Base-by-base conservation (phyloP, 495 filamentous ascomycete species). In the Hypoxylon intermedium region DNA sequence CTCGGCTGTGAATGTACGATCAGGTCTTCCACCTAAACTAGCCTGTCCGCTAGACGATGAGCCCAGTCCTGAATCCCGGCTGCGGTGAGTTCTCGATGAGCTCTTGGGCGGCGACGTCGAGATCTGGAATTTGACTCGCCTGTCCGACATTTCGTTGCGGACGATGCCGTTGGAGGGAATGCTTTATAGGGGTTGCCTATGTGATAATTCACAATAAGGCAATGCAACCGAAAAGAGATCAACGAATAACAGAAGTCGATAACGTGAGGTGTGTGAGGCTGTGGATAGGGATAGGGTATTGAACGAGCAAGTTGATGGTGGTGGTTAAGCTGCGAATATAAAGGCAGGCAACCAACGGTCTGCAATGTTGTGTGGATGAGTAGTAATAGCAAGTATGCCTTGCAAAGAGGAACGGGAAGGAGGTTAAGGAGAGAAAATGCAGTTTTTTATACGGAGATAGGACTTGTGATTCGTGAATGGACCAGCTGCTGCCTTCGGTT, bases 11-110 rank as follows among this genome's bases (percentile, higher is more conserved):
- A 72, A 72, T 53, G 52, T 60, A 34, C 68, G 67, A 44, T 72
- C 69, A 63, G 58, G 61, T 67, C 62, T 70, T 50, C 67, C 67
- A 43, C 67, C 66, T 26, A 60, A 37, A 36, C 67, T 67, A 55
- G 60, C 63, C 36, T 67, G 69, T 26, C 62, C 67, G 58, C 69
- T 71, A 53, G 68, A 70, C 38, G 62, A 72, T 41, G 69, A 72
- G 54, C 69, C 69, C 23, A 72, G 36, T 18, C 69, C 69, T 31
- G 69, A 72, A 63, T 72, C 69, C 42, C 48, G 44, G 53, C 48
- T 50, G 30, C 52, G 63, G 37, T 53, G 37, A 30, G 54, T 26
- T 37, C 48, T 67, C 11, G 57, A 41, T 4, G 58, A 48, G 9
- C 41, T 31, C 48, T 56, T 65, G 3, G 24, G 38, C 18, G 56